Evolutionary conservation across 1,139 yeast species (phyloP), one percentile per base, ranked within the genome.

Genomic region (Hemisphaericaspora lyxosophila): DNA sequence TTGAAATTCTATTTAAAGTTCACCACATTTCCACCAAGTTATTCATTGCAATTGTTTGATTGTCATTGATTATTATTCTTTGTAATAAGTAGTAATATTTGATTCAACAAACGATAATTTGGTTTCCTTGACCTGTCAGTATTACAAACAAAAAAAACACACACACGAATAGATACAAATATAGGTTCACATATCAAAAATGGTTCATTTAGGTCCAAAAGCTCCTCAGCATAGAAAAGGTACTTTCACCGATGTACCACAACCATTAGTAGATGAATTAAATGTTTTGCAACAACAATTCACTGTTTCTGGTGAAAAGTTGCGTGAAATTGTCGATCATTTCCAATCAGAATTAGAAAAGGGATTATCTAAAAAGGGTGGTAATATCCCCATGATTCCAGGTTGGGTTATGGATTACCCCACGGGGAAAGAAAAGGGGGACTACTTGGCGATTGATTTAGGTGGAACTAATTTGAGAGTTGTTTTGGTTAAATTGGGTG

Each of bases 331-430:
- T 59, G 80, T 87, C 38, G 74, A 75, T 36, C 95, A 84, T 57
- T 72, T 64, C 50, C 53, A 68, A 35, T 43, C 52, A 28, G 97
- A 92, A 67, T 78, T 92, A 55, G 78, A 82, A 44, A 85, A 85
- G 63, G 95, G 95, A 38, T 73, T 86, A 48, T 74, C 88, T 42
- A 78, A 79, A 59, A 54, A 67, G 36, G 94, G 94, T 34, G 92
- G 94, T 42, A 84, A 83, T 62, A 85, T 87, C 56, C 97, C 97
- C 43, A 92, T 90, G 98, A 88, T 85, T 57, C 95, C 95, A 31
- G 87, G 95, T 46, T 90, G 97, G 97, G 97, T 90, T 39, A 73
- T 88, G 77, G 95, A 85, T 55, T 83, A 72, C 72, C 97, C 98
- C 45, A 83, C 94, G 34, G 97, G 97, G 53, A 67, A 80, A 49